Evolutionary conservation across 208 protist species (phyloP), one percentile per base, ranked within the genome.

Genomic region (Phytomonas sp.): DNA sequence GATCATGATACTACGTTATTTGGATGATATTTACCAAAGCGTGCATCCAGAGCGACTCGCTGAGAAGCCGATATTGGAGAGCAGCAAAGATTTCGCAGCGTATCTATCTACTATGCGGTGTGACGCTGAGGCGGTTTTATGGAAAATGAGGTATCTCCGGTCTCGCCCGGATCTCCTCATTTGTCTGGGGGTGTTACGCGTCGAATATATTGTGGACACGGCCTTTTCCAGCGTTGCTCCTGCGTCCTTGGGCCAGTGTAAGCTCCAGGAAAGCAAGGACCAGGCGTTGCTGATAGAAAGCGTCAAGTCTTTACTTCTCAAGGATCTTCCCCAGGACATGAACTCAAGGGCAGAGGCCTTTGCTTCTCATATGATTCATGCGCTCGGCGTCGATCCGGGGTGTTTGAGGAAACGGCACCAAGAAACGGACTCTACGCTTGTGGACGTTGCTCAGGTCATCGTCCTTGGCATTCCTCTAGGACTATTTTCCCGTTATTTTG

Each of bases 401-500:
- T 56, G 46, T 26, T 56, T 56, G 46, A 26, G 20, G 46, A 56
- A 56, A 26, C 1, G 46, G 20, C 9, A 23, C 6, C 4, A 20
- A 2, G 6, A 56, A 26, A 7, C 46, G 46, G 46, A 56, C 46
- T 20, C 46, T 26, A 7, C 46, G 20, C 46, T 20, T 32, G 71
- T 65, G 28, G 80, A 75, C 60, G 73, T 91, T n/a, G 85, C 87
- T 40, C 90, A 95, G 65, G 78, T 95, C 7, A 92, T 95, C 69
- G 34, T 92, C 26, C 76, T 95, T 5, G 90, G 90, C n/a, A 40
- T 95, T 30, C 90, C 90, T 0, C 66, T 95, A 1, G 30, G 66
- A 9, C 75, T 93, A 34, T 95, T 85, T 72, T 82, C 81, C 8
- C 74, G 73, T 33, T 92, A 88, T 80, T 95, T 95, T 66, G 65